phyloP scores from a whole-genome alignment of 768 basidiomycete species.

The Leccinum uliginosum region DNA sequence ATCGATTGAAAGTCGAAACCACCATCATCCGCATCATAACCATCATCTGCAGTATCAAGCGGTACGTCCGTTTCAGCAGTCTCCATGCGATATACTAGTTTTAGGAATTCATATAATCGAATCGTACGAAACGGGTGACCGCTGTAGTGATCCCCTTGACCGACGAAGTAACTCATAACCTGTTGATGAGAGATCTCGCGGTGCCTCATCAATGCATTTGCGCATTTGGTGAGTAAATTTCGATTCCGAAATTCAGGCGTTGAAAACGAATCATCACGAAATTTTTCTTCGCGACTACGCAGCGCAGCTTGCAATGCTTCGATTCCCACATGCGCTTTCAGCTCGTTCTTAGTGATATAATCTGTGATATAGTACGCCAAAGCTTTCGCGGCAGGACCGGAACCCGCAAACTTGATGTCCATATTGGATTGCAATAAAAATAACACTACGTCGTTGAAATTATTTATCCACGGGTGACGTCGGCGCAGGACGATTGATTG shows the following conservation, averaged over 20 bases:
- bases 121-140: neutral
- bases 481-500: slow-evolving; percentile 4
- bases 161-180: slow-evolving; percentile 26
- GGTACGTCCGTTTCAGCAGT: no score
- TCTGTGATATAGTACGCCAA: slow-evolving; percentile 33
- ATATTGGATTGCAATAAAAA: slow-evolving; percentile 25
- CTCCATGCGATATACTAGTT: no score
- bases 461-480: slow-evolving; percentile 10
- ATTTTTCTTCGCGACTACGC: neutral
- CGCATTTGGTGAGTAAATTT: slow-evolving; percentile 3
- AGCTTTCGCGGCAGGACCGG: slow-evolving; percentile 27
- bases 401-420: slow-evolving; percentile 31
- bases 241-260: neutral
- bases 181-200: slow-evolving; percentile 31
- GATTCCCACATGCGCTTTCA: neutral
- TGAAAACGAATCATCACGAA: neutral
- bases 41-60: no score
- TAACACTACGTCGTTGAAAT: slow-evolving; percentile 9
- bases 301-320: neutral
- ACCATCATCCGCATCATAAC: no score
- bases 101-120: no score
- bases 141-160: slow-evolving; percentile 19
- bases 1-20: no score
- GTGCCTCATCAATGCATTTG: slow-evolving; percentile 15
- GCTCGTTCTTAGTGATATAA: slow-evolving; percentile 30